phyloP scores from a whole-genome alignment of 768 basidiomycete species.

The Mycena floridula region DNA sequence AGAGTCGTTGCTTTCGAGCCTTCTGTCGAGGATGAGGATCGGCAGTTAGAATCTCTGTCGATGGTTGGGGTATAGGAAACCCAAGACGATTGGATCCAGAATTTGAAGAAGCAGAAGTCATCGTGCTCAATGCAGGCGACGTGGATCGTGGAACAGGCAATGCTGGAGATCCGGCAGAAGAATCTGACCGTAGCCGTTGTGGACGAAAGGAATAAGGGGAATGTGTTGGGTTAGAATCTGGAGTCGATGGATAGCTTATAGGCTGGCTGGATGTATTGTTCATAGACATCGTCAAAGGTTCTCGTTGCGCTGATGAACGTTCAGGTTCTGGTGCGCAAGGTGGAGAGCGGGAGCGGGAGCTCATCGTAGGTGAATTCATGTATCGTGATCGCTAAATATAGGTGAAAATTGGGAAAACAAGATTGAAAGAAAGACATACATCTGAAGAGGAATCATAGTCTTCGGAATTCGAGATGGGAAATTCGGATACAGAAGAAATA shows the following conservation, averaged over 20 bases:
- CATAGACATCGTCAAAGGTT: conserved; percentile 40
- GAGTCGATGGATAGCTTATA: background rate
- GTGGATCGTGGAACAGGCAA: conserved; percentile 47
- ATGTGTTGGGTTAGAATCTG: conserved; percentile 22
- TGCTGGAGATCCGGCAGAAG: conserved; percentile 17
- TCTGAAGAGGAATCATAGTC: background rate
- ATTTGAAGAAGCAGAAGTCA: conserved; percentile 43
- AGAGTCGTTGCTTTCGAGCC: conserved; percentile 68
- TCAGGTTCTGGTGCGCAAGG: conserved; percentile 13
- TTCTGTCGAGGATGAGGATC: conserved; percentile 29
- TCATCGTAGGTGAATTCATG: too few species aligned
- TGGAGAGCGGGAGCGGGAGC: background rate
- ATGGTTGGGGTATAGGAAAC: background rate
- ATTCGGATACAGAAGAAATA: too few species aligned
- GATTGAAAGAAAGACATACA: background rate
- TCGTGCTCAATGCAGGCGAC: conserved; percentile 59
- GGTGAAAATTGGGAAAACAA: too few species aligned
- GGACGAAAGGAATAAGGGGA: conserved; percentile 27
- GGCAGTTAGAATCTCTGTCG: background rate
- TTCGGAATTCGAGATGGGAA: too few species aligned
- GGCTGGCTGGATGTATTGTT: conserved; percentile 1
- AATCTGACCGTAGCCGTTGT: conserved; percentile 12
- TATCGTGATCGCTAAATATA: too few species aligned
- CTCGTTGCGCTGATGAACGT: conserved; percentile 16
- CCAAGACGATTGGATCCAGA: background rate